Evolutionary conservation across 768 basidiomycete genomes (phyloP), one percentile per base, ranked within the genome.

Genomic region (Podaxis sp.): DNA sequence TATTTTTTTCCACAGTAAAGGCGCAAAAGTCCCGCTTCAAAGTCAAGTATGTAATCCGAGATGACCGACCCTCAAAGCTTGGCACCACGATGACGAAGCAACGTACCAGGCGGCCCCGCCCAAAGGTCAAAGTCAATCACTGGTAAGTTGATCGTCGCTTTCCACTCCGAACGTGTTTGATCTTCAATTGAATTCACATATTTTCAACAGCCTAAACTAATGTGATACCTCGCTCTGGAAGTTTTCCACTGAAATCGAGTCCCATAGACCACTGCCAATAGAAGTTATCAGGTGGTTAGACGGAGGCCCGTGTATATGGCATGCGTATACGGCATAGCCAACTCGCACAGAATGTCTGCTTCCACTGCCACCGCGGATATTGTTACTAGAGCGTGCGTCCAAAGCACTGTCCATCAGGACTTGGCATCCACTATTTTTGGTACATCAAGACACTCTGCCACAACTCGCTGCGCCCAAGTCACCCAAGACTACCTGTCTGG

Each of bases 401-500:
- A n/a, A 43, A 43, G n/a, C 7, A 1, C 41, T 3, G 41, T 29
- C 12, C 17, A 19, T 17, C 27, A 57, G 46, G 24, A 4, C 57
- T 57, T 57, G 57, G 57, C 57, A 57, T 57, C 41, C 11, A 13
- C 17, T 59, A 58, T 59, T 59, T 24, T 41, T 59, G 58, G 41
- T 33, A 37, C 58, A 59, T 59, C 58, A 59, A 24, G 19, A n/a
- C 11, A 17, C 37, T 8, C 22, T 59, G 33, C 25, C n/a, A 50
- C 6, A 24, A 24, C 8, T 51, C 3, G 15, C 19, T 22, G 58
- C 58, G 58, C 58, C 58, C 58, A 59, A 51, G 58, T 51, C 37
- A 52, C 33, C 17, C 47, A 4, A 12, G 15, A 36, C 19, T 40
- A 22, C 49, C 40, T 22, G 6, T 50, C 50, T 49, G 51, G 46